Evolutionary conservation across 176 grass and related monocot genomes (phyloP).

Genomic region (Carex parvula): DNA sequence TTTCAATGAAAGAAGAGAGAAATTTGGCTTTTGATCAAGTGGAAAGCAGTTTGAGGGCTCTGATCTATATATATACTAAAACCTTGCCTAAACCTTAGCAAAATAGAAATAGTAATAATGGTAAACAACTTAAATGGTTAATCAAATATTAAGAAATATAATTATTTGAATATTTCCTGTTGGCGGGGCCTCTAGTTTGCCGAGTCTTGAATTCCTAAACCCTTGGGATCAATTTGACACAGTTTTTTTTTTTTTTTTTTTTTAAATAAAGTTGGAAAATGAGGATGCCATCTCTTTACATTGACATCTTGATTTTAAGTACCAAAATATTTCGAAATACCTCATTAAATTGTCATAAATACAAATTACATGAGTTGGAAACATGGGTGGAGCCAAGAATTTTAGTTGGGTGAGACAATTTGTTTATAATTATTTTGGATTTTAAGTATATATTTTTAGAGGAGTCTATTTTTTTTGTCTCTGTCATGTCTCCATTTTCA

Average conservation of each 20-base stretch:
- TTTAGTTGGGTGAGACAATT: too few relatives aligned
- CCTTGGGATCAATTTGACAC: background rate
- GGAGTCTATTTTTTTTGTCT: too few relatives aligned
- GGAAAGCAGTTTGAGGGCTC: background rate
- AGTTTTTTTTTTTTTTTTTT: too few relatives aligned
- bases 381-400: too few relatives aligned
- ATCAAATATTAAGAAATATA: background rate
- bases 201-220: too few relatives aligned
- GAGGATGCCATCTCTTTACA: background rate
- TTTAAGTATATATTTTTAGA: too few relatives aligned
- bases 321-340: too few relatives aligned
- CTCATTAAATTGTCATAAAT: too few relatives aligned
- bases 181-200: background rate
- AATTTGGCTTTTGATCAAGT: background rate
- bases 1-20: background rate
- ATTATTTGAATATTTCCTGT: background rate
- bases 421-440: too few relatives aligned
- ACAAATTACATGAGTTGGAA: too few relatives aligned
- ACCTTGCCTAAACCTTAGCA: background rate
- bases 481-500: too few relatives aligned
- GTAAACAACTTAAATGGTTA: background rate
- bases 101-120: background rate
- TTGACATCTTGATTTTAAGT: too few relatives aligned
- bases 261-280: background rate
- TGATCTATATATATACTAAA: slow-evolving; percentile 2